Base-by-base conservation (phyloP, 2,329 filamentous ascomycete species). In the Scedosporium boydii region DNA sequence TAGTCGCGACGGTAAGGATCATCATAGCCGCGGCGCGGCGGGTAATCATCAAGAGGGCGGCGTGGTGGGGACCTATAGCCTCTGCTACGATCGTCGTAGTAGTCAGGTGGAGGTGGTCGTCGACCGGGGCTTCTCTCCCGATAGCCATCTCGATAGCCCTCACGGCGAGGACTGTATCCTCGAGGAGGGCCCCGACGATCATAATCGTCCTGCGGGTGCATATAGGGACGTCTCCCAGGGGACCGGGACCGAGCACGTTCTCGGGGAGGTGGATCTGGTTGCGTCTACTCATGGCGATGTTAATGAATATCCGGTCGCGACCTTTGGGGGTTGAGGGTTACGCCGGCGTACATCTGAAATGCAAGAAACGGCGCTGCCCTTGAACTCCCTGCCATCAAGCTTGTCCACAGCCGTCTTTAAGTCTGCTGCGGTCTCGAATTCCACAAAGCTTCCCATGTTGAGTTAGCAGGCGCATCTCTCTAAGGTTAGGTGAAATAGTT, bases 391-490 rank as follows among this genome's bases (percentile, higher is more conserved):
- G 67, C 87, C 87, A 74, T 98, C 92, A 66, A 99, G 89, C 77
- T 97, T 97, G 75, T 97, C 92, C 63, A 98, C 91, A 61, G 95
- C 95, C 64, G 88, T 88, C 73, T 90, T 91, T 64, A 99, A 80
- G 72, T 99, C 95, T 68, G 86, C 87, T 64, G 89, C 89, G 65
- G 91, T 96, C 78, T 99, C 95, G 71, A 97, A 99, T 74, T 99
- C 95, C 73, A 99, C 93, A 75, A 97, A 98, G 71, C 93, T 97
- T 72, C 63, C 14, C 61, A 12, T 4, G 34, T 53, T 38, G 27
- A 23, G 44, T 48, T 48, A 53, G 27, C 7, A 27, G 41, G 16
- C n/a, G 55, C 56, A 63, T 27, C 26, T 27, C 23, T 56, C 23
- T 56, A 62, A 62, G 58, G 59, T 61, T 62, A 34, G 38, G 61